Evolutionary conservation across 345 rosid genomes (phyloP).

Genomic region (Murraya koenigii): DNA sequence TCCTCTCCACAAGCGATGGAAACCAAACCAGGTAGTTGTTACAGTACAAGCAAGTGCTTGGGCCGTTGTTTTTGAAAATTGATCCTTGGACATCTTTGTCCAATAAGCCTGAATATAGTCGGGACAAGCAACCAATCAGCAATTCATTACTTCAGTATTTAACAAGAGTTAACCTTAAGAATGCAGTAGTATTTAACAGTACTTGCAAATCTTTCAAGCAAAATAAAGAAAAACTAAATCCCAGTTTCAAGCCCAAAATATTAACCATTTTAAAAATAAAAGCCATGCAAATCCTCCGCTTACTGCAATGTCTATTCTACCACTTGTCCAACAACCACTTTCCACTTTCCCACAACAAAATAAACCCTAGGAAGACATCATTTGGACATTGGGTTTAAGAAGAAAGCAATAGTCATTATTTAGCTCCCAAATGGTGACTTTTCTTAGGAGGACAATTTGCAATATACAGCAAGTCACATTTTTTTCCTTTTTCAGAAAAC

Average conservation of each 20-base stretch:
- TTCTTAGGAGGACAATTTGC: neutral
- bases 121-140: conserved; percentile 12
- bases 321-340: neutral
- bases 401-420: neutral
- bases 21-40: conserved; percentile 88
- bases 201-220: neutral
- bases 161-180: neutral
- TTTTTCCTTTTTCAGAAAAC: neutral
- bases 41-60: conserved; percentile 69
- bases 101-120: conserved; percentile 59
- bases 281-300: neutral
- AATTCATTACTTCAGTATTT: conserved; percentile 2
- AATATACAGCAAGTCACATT: neutral
- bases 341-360: neutral
- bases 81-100: conserved; percentile 37
- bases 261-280: neutral
- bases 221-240: neutral
- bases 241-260: neutral
- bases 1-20: conserved; percentile 49
- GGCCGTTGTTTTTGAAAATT: conserved; percentile 59
- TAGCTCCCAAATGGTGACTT: neutral
- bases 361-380: neutral
- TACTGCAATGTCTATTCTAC: neutral
- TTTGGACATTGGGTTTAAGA: neutral
- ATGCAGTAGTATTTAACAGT: conserved; percentile 1